Base-by-base conservation (phyloP, 1,284 basidiomycete genomes). In the Ganoderma boninense region DNA sequence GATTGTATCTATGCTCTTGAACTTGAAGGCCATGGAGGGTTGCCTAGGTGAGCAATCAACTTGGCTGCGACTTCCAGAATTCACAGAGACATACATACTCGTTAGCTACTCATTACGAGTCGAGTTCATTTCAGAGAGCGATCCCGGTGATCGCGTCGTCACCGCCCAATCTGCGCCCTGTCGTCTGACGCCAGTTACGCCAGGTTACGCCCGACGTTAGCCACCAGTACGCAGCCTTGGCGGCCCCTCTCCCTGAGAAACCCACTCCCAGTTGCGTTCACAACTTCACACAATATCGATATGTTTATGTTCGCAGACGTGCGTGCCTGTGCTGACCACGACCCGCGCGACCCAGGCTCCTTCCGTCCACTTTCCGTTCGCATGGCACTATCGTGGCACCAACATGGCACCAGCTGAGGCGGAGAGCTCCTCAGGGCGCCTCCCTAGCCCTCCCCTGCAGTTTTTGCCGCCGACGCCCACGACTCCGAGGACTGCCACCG, bases 391-490 rank as follows among this genome's bases (percentile, higher is more conserved):
- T 32, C 29, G 4, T 32, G 29, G 29, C 29, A 32, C 29, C 29
- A 32, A 32, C 29, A 32, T 32, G 29, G 29, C 29, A 4, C 29
- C 29, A n/a, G n/a, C n/a, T n/a, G n/a, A n/a, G n/a, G n/a, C n/a
- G n/a, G n/a, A n/a, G n/a, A n/a, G n/a, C n/a, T n/a, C n/a, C n/a
- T n/a, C n/a, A n/a, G n/a, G n/a, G n/a, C n/a, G n/a, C n/a, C n/a
- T n/a, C n/a, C n/a, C n/a, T n/a, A n/a, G n/a, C n/a, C n/a, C n/a
- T 32, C 29, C 29, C 54, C 32, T 35, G 54, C 7, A 1, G 54
- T 29, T 26, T 57, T 35, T 57, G 54, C 54, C 54, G 54, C 54
- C 54, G 54, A 57, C 54, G 54, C 54, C 54, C 13, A 54, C 54
- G 7, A 23, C n/a, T 56, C 29, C 26, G 14, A 6, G 26, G 54